Evolutionary conservation across 129 eudicot genomes (phyloP), one percentile per base, ranked within the genome.

Genomic region (Ambrosia trifida): DNA sequence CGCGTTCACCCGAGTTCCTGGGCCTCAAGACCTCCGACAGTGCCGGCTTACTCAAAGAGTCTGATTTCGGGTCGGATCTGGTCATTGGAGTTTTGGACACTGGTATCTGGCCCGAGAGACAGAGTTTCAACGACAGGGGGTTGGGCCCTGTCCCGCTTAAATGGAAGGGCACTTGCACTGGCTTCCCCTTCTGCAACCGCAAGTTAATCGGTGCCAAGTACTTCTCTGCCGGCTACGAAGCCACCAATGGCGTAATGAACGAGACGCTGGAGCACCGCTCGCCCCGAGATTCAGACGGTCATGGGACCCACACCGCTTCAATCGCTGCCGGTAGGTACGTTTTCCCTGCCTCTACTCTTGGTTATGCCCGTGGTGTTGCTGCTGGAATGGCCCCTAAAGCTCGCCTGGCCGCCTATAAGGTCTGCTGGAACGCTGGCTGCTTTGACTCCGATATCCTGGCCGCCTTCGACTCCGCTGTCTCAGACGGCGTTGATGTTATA

Each of bases 351-450:
- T 83, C 95, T 1, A 87, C 91, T 2, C 82, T 86, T 6, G 98
- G 98, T 4, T 94, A 89, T 65, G 98, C 96, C 3, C 87, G 86
- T 36, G 98, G 98, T 33, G 83, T 89, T 1, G 98, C 98, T 5
- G 96, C 96, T 6, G 98, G 98, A 54, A 87, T 89, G 95, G 98
- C 98, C 1, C 98, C 98, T 0, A 89, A 89, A 71, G 98, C 97
- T 24, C 88, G 97, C 4, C 84, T 94, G 2, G 96, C 98, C 3
- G 96, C 88, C 6, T 94, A 94, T 45, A 94, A 94, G 64, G 98
- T 94, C 11, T 94, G 98, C 68, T 94, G 98, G 98, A 76, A 28
- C 19, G 78, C 90, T 2, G 97, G 96, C 0, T 94, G 98, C 57
- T 94, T 85, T 66, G 98, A 94, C 24, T 85, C 97, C 17, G 98